phyloP scores from a whole-genome alignment of 345 rosid species.

The Linum lewisii region DNA sequence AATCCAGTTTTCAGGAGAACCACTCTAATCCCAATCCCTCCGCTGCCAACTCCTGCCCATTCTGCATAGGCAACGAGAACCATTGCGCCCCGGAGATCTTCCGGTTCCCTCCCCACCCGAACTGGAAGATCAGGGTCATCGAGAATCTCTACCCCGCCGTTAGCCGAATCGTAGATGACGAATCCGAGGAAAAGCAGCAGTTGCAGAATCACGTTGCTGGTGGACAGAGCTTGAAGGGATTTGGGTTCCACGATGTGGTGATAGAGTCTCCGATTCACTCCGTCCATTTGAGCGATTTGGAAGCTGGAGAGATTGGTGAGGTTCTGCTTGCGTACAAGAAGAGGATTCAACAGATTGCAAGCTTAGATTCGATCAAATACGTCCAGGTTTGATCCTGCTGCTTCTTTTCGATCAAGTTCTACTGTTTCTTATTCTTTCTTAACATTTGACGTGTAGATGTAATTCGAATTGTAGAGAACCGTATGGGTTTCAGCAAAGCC shows the following conservation, averaged over 20 bases:
- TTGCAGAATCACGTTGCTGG: constrained; percentile 1
- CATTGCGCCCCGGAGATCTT: constrained; percentile 82
- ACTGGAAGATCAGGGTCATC: constrained; percentile 74
- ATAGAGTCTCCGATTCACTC: constrained; percentile 73
- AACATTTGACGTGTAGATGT: no score
- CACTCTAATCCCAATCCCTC: constrained; percentile 11
- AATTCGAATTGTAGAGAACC: no score
- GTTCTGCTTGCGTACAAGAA: constrained; percentile 55
- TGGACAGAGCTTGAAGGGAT: constrained; percentile 30
- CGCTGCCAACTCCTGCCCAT: constrained; percentile 35
- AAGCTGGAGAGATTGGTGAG: constrained; percentile 44
- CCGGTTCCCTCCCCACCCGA: constrained; percentile 38
- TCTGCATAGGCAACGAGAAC: constrained; percentile 77
- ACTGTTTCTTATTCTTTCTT: no score
- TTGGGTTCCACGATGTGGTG: constrained; percentile 87
- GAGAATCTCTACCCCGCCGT: constrained; percentile 82
- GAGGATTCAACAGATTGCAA: constrained; percentile 58
- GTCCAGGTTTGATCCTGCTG: constrained; percentile 40
- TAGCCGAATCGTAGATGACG: constrained; percentile 36
- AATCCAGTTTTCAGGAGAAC: constrained; percentile 47
- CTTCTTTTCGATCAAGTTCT: no score
- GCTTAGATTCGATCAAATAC: constrained; percentile 45
- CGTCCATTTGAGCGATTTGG: constrained; percentile 44
- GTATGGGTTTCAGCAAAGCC: no score
- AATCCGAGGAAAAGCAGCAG: constrained; percentile 7